A percentile compares a stretch with the other conserved stretches of the same genome.
These are phyloP conservation scores for Zanthoxylum bungeanum DNA, from an alignment of 345 rosid species.

Conservation along the genomic window DNA sequence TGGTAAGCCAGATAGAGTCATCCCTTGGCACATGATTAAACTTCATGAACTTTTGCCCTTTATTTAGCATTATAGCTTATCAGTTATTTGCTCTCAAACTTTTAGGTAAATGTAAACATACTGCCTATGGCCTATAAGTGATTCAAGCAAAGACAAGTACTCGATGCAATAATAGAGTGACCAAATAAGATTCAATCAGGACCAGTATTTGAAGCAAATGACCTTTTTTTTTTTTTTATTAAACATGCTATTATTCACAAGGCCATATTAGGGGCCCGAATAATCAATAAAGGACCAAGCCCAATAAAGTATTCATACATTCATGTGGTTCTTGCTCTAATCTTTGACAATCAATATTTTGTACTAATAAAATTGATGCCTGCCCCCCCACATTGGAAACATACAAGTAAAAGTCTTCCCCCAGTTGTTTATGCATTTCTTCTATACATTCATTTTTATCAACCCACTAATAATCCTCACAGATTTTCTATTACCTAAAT, in stretches of 20 bases:
- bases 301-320: too few species aligned
- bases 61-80: background rate
- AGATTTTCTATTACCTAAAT: background rate
- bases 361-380: too few species aligned
- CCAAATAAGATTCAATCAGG: background rate
- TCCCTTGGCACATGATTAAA: background rate
- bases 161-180: background rate
- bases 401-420: background rate
- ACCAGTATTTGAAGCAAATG: too few species aligned
- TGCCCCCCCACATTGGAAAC: constrained; percentile 22
- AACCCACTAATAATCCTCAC: background rate
- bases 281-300: too few species aligned
- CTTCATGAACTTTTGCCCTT: background rate
- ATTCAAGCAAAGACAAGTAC: background rate
- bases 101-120: background rate
- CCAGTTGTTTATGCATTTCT: background rate
- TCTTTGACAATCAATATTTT: too few species aligned
- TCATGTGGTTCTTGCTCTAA: too few species aligned
- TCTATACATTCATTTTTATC: background rate
- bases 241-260: too few species aligned
- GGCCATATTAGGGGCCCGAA: background rate
- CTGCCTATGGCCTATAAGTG: background rate
- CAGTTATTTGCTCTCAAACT: background rate
- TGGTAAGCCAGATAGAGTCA: background rate
- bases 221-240: too few species aligned